Evolutionary conservation across 345 rosid species (phyloP).

Genomic region (Raphanus raphanistrum): DNA sequence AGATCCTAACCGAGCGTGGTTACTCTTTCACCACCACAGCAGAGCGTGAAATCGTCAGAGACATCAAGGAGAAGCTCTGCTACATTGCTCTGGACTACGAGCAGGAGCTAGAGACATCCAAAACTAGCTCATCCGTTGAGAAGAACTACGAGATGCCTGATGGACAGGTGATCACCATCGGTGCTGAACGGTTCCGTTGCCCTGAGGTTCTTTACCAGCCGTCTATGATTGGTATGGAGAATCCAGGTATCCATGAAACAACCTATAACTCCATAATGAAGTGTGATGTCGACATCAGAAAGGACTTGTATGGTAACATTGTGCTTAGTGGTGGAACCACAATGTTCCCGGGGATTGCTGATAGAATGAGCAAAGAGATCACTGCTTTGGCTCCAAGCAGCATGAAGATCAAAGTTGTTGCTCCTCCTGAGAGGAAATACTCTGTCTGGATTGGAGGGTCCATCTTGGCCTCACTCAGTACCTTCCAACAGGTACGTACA

Average conservation of each 20-base stretch:
- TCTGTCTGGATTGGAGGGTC: slow-evolving; percentile 97
- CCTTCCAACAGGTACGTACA: slow-evolving; percentile 89
- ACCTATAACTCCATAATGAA: neutral
- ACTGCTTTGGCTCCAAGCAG: slow-evolving; percentile 91
- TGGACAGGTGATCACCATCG: neutral
- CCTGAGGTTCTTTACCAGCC: neutral
- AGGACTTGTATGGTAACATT: neutral
- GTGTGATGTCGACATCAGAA: neutral
- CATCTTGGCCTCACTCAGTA: slow-evolving; percentile 88
- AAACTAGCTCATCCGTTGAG: neutral
- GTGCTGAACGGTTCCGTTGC: neutral
- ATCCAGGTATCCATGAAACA: neutral
- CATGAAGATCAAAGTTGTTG: slow-evolving; percentile 96
- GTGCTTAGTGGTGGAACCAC: neutral
- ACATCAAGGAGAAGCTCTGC: neutral
- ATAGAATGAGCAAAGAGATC: slow-evolving; percentile 35
- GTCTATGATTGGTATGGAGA: neutral
- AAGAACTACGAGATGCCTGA: neutral
- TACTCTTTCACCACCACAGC: neutral
- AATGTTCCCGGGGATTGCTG: neutral
- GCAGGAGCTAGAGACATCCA: neutral
- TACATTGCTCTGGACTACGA: neutral
- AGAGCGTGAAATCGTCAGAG: neutral
- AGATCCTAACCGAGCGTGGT: neutral
- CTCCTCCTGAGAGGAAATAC: slow-evolving; percentile 91